A percentile compares a stretch with the other conserved stretches of the same genome.
These are phyloP conservation scores for Dipodascopsis tothii DNA, from an alignment of 805 yeast genomes.

Conservation along the genomic window DNA sequence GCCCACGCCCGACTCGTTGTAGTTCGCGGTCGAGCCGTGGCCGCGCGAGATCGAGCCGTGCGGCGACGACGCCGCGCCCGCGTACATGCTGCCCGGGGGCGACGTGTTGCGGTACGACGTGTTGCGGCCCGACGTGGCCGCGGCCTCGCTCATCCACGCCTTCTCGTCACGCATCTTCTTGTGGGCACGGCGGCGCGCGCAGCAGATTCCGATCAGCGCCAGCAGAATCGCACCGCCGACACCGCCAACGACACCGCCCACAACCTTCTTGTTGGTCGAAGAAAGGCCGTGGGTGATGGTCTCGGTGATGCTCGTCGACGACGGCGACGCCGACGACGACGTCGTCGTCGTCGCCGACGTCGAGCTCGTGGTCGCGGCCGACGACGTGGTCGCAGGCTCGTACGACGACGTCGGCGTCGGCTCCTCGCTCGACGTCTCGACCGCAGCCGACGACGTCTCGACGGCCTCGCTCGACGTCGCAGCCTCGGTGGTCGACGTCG, in stretches of 20 bases:
- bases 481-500: slow-evolving; percentile 10
- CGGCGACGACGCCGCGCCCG: no score
- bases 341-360: neutral
- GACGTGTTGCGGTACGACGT: no score
- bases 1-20: no score
- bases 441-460: slow-evolving; percentile 25
- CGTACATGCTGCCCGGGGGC: no score
- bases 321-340: neutral
- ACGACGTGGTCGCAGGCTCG: slow-evolving; percentile 2
- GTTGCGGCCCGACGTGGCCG: neutral
- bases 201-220: slow-evolving; percentile 29
- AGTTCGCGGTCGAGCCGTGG: no score
- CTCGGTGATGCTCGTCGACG: neutral
- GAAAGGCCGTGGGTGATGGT: no score
- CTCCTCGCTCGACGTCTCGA: slow-evolving; percentile 16
- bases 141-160: slow-evolving; percentile 1
- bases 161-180: no score
- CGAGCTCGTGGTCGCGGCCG: neutral
- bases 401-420: slow-evolving; percentile 9
- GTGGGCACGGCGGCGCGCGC: no score
- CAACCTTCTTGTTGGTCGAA: slow-evolving; percentile 43
- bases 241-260: slow-evolving; percentile 65
- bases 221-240: slow-evolving; percentile 57
- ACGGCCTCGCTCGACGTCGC: slow-evolving; percentile 23
- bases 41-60: no score